A percentile compares a stretch with the other conserved stretches of the same genome.
These are phyloP conservation scores for Fusarium praegraminearum DNA, from an alignment of 2,329 filamentous ascomycete species.

Conservation along the genomic window DNA sequence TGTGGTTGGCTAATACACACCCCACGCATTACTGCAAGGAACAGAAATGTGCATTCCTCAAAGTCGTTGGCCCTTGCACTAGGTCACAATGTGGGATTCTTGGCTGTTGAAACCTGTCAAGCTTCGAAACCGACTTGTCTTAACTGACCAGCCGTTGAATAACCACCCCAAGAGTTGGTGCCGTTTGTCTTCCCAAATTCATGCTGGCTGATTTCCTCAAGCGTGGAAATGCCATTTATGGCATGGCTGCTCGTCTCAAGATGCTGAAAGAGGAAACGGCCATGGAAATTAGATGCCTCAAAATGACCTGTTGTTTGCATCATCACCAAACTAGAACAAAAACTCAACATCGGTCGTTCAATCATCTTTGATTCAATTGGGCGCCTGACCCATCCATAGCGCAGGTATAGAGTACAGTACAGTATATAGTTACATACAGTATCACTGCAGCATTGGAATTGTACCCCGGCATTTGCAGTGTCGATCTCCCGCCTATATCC, in stretches of 20 bases:
- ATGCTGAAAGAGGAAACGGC: neutral
- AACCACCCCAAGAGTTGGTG: conserved; percentile 11
- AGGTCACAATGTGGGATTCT: conserved; percentile 7
- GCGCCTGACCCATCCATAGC: neutral
- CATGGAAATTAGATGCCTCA: neutral
- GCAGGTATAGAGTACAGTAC: neutral
- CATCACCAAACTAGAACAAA: neutral
- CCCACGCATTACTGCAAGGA: conserved; percentile 28
- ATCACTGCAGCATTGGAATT: neutral
- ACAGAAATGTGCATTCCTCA: conserved; percentile 5
- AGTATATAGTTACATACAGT: neutral
- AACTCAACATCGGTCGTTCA: neutral
- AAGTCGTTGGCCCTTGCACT: conserved; percentile 29
- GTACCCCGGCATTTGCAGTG: conserved; percentile 35
- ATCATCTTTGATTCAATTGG: conserved; percentile 4
- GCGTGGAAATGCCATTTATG: neutral
- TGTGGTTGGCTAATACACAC: conserved; percentile 1
- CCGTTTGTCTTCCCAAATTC: conserved; percentile 7
- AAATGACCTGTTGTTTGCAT: neutral
- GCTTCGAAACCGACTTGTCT: conserved; percentile 17
- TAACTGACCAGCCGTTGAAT: conserved; percentile 11
- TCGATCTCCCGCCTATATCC: conserved; percentile 38
- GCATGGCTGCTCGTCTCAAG: neutral
- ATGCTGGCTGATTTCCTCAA: conserved; percentile 4
- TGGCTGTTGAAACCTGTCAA: conserved; percentile 17